Percentiles rank a stretch among this genome's conserved stretches.
phyloP scores from a whole-genome alignment of 2,329 filamentous ascomycete genomes.

The Pseudogymnoascus sp. region DNA sequence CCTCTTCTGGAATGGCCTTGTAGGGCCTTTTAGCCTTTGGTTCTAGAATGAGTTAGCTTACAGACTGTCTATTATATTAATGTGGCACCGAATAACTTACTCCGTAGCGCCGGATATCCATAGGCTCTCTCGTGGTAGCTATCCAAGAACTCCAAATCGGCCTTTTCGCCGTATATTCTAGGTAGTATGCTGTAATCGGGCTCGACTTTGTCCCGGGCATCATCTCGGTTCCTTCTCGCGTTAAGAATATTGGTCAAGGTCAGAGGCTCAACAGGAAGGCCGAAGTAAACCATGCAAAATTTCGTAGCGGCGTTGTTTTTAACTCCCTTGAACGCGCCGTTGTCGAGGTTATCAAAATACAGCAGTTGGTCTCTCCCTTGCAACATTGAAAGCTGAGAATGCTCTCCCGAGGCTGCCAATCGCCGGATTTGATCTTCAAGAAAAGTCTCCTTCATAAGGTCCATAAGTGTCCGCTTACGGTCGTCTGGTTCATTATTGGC shows the following conservation, averaged over 20 bases:
- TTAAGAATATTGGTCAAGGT: constrained; percentile 21
- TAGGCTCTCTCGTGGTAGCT: constrained; percentile 21
- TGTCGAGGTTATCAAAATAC: constrained; percentile 16
- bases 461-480: background rate
- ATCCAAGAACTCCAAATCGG: constrained; percentile 25
- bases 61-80: background rate
- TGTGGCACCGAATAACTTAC: constrained; percentile 15
- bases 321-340: constrained; percentile 16
- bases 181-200: constrained; percentile 14
- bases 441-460: constrained; percentile 11
- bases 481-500: background rate
- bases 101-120: constrained; percentile 21
- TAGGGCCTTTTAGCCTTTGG: background rate
- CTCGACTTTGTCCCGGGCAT: constrained; percentile 13
- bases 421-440: constrained; percentile 6
- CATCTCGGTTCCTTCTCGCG: constrained; percentile 13
- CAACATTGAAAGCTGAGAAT: constrained; percentile 12
- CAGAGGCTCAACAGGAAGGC: constrained; percentile 23
- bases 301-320: constrained; percentile 24
- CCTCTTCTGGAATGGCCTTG: background rate
- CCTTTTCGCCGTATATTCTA: constrained; percentile 20
- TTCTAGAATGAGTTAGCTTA: background rate
- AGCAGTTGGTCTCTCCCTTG: constrained; percentile 11
- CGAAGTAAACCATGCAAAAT: constrained; percentile 26
- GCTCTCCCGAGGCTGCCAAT: constrained; percentile 14